These are phyloP conservation scores for Citrullus mucosospermus DNA, from an alignment of 306 rosid genomes.

Conservation along the genomic window DNA sequence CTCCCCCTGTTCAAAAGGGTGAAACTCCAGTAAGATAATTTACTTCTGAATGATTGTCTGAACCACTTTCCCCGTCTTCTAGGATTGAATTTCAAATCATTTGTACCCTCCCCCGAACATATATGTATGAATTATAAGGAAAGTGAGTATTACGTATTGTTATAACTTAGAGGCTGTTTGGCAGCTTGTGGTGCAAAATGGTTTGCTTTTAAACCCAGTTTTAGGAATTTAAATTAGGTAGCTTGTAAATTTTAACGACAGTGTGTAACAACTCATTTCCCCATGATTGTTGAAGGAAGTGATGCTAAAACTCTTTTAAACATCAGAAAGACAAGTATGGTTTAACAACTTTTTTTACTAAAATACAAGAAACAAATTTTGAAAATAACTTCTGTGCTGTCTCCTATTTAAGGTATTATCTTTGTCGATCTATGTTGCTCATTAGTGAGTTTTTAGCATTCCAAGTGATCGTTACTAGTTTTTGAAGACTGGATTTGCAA, in stretches of 20 bases:
- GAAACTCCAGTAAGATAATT: constrained; percentile 70
- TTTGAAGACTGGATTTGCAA: background rate
- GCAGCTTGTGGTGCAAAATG: background rate
- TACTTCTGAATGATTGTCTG: background rate
- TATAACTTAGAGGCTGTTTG: background rate
- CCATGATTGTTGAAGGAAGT: background rate
- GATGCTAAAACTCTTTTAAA: background rate
- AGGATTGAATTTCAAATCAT: background rate
- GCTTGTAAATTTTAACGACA: background rate
- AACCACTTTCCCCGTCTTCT: background rate
- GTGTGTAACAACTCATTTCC: background rate
- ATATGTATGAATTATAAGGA: background rate
- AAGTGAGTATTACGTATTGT: background rate
- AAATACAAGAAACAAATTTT: background rate
- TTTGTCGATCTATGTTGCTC: background rate
- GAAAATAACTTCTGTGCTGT: background rate
- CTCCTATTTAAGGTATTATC: background rate
- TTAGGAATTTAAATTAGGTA: background rate
- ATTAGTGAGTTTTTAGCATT: background rate
- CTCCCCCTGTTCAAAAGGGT: constrained; percentile 51
- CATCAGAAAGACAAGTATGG: background rate
- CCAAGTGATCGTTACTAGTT: background rate
- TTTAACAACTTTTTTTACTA: background rate
- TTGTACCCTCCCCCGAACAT: background rate
- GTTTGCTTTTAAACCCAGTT: background rate